Evolutionary conservation across 352 stramenopile genomes (phyloP).

Genomic region (Globisporangium rhizosaccharum): DNA sequence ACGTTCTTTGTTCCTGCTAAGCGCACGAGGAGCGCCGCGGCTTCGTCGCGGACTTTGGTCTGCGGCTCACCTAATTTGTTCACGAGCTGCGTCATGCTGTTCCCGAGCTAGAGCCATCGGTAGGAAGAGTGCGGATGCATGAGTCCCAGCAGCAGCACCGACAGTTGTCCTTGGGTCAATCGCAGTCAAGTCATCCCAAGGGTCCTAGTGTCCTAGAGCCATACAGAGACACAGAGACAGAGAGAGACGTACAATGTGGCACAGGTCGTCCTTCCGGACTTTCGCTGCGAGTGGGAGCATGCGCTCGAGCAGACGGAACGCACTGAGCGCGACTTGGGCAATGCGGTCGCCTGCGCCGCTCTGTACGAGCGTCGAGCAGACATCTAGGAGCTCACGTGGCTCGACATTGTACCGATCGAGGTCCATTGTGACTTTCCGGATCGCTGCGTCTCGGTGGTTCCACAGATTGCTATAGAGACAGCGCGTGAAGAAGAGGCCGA

Average conservation of each 20-base stretch:
- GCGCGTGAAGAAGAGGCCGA: conserved; percentile 70
- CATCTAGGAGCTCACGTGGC: conserved; percentile 38
- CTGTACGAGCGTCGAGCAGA: conserved; percentile 67
- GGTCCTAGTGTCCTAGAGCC: background rate
- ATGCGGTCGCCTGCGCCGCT: conserved; percentile 70
- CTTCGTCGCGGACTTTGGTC: conserved; percentile 70
- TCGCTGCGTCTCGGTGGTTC: conserved; percentile 81
- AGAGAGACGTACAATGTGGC: conserved; percentile 43
- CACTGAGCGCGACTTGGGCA: conserved; percentile 65
- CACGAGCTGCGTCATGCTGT: conserved; percentile 71
- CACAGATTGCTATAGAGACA: conserved; percentile 87
- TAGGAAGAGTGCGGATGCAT: background rate
- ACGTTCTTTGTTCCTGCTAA: conserved; percentile 61
- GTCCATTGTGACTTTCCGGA: conserved; percentile 79
- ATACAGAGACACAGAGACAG: background rate
- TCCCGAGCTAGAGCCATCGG: conserved; percentile 36
- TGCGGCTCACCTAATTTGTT: conserved; percentile 75
- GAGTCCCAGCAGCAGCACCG: background rate
- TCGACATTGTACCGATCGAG: conserved; percentile 52
- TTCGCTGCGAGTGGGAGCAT: conserved; percentile 45
- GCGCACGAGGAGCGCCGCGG: conserved; percentile 27
- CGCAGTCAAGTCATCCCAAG: too few species aligned
- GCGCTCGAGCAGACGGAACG: conserved; percentile 59
- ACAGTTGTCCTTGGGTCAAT: too few species aligned
- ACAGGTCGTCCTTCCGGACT: conserved; percentile 60